Conservation (phyloP, 2,329 filamentous ascomycete genomes). For the Ophiostoma australiae region DNA sequence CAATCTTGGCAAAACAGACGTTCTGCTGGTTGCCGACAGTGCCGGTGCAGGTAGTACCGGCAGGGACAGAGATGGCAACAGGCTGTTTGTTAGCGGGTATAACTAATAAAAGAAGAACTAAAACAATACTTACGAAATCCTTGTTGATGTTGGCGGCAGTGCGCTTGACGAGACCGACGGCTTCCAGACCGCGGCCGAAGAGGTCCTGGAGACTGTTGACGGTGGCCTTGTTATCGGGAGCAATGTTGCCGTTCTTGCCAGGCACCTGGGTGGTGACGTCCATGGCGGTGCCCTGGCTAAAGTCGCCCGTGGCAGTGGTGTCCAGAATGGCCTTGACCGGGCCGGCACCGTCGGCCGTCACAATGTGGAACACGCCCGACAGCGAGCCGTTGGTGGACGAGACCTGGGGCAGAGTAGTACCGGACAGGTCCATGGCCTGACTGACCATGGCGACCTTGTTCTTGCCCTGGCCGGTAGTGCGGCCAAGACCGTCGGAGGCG, state of each 20-base stretch:
- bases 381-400: conserved; percentile 35
- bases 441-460: conserved; percentile 36
- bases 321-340: conserved; percentile 39
- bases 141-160: conserved; percentile 4
- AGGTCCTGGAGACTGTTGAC: neutral
- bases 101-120: neutral
- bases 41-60: conserved; percentile 39
- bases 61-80: conserved; percentile 37
- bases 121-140: neutral
- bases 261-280: conserved; percentile 36
- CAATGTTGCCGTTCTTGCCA: conserved; percentile 36
- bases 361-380: conserved; percentile 38
- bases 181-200: neutral
- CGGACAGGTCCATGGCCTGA: conserved; percentile 36
- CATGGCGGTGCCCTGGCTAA: conserved; percentile 33
- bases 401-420: conserved; percentile 39
- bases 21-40: conserved; percentile 34
- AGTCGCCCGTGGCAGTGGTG: conserved; percentile 36
- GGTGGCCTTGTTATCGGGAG: conserved; percentile 20
- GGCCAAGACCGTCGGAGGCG: conserved; percentile 38
- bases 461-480: conserved; percentile 36
- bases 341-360: conserved; percentile 41
- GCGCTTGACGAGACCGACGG: neutral
- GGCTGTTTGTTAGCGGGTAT: conserved; percentile 33
- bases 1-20: conserved; percentile 43